Percentiles rank a stretch among this genome's conserved stretches.
These are phyloP conservation scores for Pelargonium citronellum DNA, from an alignment of 441 rosid species.

Conservation along the genomic window DNA sequence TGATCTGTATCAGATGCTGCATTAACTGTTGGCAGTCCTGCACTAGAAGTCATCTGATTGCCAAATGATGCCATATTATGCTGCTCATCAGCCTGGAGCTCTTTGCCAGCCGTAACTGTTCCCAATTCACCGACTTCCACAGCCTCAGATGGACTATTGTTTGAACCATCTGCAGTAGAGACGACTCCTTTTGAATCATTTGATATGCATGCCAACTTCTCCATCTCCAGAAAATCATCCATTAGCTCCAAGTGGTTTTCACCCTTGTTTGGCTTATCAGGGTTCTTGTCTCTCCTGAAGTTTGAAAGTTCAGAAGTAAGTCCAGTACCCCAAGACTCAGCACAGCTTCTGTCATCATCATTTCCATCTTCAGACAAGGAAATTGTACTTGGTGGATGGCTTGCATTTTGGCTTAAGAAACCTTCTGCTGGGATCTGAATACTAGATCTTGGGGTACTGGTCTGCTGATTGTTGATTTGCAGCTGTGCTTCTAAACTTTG, in stretches of 20 bases:
- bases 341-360: slow-evolving; percentile 43
- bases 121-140: slow-evolving; percentile 32
- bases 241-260: slow-evolving; percentile 37
- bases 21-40: slow-evolving; percentile 14
- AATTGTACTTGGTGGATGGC: slow-evolving; percentile 35
- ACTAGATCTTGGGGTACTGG: slow-evolving; percentile 22
- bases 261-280: slow-evolving; percentile 24
- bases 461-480: slow-evolving; percentile 23
- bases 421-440: slow-evolving; percentile 24
- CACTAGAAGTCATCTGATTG: slow-evolving; percentile 16
- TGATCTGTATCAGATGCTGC: slow-evolving; percentile 11
- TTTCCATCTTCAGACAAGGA: slow-evolving; percentile 55
- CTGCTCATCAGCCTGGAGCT: background rate
- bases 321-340: slow-evolving; percentile 30
- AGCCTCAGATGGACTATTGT: slow-evolving; percentile 33
- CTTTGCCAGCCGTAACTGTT: slow-evolving; percentile 21
- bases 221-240: slow-evolving; percentile 64
- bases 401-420: slow-evolving; percentile 32
- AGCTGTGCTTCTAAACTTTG: slow-evolving; percentile 43
- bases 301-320: slow-evolving; percentile 25
- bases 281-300: slow-evolving; percentile 21
- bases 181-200: slow-evolving; percentile 33
- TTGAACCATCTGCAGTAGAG: slow-evolving; percentile 32
- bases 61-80: slow-evolving; percentile 11
- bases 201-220: slow-evolving; percentile 39